Base-by-base conservation (phyloP, 1,139 yeast genomes). In the Geotrichum histeridarum region DNA sequence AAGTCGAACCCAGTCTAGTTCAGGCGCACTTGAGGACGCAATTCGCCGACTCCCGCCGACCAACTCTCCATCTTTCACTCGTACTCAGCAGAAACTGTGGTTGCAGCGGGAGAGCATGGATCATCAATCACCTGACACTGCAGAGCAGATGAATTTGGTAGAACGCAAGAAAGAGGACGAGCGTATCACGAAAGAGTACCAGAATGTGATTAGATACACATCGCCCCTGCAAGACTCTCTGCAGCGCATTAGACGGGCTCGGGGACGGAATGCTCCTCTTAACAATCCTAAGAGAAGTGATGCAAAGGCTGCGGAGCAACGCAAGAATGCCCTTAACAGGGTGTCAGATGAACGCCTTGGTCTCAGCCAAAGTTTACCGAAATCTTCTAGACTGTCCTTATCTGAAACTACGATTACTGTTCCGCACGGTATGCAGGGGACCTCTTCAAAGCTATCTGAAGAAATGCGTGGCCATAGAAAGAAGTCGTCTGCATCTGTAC, bases 1-100 rank as follows among this genome's bases (percentile, higher is more conserved):
- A 2, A 53, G 52, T 38, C 47, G 53, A 2, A 54, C 51, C 1
- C 51, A 50, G 18, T 42, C 54, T 3, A 51, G 48, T 36, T 50
- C 37, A 12, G 52, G 51, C 15, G 42, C 27, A 11, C 12, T 43
- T 30, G 55, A 44, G 3, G 35, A 42, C 11, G 30, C 35, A 11
- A 8, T 36, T 33, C 48, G 27, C 5, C 38, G 35, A 18, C 17
- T 53, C 12, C 51, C 50, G 1, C 43, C 47, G 12, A 30, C 45
- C n/a, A 12, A 42, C 12, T 43, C 52, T 12, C n/a, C 41, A 2
- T 37, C 50, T 4, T 45, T 46, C 27, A 83, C 89, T 0, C 76
- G 95, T 68, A 86, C 95, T 0, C 95, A 87, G 64, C 93, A 86
- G 64, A 78, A 85, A 59, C 75, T 87, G 50, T 86, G 95, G 95